Conservation (phyloP, 2,329 filamentous ascomycete genomes). For the Emmonsiellopsis sp. region DNA sequence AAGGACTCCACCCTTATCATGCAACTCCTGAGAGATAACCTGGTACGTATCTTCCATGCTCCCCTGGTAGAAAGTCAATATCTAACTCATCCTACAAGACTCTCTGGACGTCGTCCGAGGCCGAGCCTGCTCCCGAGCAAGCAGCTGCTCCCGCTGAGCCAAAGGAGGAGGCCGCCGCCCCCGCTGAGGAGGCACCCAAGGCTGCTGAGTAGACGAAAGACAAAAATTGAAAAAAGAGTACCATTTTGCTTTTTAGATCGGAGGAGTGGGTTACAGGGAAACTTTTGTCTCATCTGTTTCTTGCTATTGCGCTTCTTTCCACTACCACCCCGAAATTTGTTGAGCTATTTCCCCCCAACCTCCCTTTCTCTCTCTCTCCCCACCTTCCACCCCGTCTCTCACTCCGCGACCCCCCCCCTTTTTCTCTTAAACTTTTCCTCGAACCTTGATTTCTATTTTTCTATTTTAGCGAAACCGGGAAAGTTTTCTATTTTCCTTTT, state of each 20-base stretch:
- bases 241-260: constrained; percentile 10
- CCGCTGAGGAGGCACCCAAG: constrained; percentile 29
- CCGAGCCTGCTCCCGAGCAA: constrained; percentile 62
- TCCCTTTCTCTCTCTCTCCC: not conserved
- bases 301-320: constrained; percentile 1
- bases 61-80: not conserved
- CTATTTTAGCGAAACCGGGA: not conserved
- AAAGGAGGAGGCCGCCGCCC: constrained; percentile 33
- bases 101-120: constrained; percentile 98
- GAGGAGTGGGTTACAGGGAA: constrained; percentile 11
- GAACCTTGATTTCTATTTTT: constrained; percentile 1
- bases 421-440: not conserved
- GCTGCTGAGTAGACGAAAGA: constrained; percentile 30
- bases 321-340: not conserved
- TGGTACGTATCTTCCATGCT: constrained; percentile 49
- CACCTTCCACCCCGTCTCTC: too few relatives aligned
- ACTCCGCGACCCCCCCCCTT: too few relatives aligned
- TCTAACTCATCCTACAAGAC: constrained; percentile 52
- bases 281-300: constrained; percentile 3
- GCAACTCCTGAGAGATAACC: constrained; percentile 95
- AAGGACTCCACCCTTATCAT: constrained; percentile 98
- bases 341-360: not conserved
- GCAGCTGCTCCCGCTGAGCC: constrained; percentile 26
- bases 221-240: constrained; percentile 23
- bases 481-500: constrained; percentile 5